A percentile compares a stretch with the other conserved stretches of the same genome.
phyloP scores from a whole-genome alignment of 345 rosid species.

The Heritiera fomes region DNA sequence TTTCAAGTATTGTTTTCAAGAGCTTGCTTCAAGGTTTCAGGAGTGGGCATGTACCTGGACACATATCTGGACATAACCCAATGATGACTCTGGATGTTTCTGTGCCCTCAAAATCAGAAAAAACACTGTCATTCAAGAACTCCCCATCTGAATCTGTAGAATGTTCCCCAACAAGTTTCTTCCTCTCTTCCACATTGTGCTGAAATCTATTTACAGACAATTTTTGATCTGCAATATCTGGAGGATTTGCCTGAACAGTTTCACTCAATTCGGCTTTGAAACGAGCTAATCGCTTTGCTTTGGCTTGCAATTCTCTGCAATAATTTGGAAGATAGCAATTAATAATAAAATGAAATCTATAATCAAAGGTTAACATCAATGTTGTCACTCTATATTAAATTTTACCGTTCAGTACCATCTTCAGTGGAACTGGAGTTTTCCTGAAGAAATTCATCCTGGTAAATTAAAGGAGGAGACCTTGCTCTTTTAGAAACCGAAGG shows the following conservation, averaged over 20 bases:
- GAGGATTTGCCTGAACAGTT: neutral
- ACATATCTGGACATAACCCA: slow-evolving; percentile 66
- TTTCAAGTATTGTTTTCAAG: neutral
- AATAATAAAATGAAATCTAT: neutral
- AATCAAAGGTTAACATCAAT: neutral
- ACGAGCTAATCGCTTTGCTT: slow-evolving; percentile 26
- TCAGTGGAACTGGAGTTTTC: slow-evolving; percentile 40
- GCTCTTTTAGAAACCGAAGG: slow-evolving; percentile 55
- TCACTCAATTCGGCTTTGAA: slow-evolving; percentile 19
- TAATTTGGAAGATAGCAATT: neutral
- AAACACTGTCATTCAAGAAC: slow-evolving; percentile 23
- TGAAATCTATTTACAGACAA: slow-evolving; percentile 14
- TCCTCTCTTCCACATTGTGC: slow-evolving; percentile 15
- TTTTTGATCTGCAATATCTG: slow-evolving; percentile 10
- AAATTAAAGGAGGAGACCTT: slow-evolving; percentile 62
- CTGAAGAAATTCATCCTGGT: slow-evolving; percentile 44
- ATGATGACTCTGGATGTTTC: slow-evolving; percentile 44
- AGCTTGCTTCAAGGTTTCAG: slow-evolving; percentile 15
- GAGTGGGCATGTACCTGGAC: slow-evolving; percentile 51
- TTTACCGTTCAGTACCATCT: slow-evolving; percentile 70
- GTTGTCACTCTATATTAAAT: slow-evolving; percentile 9
- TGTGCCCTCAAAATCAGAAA: slow-evolving; percentile 37
- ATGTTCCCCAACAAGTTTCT: slow-evolving; percentile 10
- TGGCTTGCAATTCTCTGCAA: slow-evolving; percentile 27
- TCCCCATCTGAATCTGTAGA: slow-evolving; percentile 11